Evolutionary conservation across 73 alveolate genomes (phyloP).

Genomic region (Blepharisma japonicum): DNA sequence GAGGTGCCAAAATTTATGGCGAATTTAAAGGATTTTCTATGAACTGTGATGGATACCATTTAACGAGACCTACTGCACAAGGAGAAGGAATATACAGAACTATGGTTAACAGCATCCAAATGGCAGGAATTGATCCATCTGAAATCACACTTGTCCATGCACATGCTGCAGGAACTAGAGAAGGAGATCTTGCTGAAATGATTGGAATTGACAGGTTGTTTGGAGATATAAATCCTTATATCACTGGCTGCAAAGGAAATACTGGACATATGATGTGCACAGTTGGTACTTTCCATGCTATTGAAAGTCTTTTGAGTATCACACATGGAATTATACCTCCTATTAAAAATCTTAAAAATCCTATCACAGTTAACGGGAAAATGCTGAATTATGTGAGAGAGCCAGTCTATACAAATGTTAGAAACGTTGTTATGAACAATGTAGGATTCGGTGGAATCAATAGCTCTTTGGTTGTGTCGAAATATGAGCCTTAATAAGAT

Average conservation of each 20-base stretch:
- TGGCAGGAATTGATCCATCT: slow-evolving; percentile 57
- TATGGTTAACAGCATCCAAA: slow-evolving; percentile 47
- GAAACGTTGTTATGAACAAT: slow-evolving; percentile 1
- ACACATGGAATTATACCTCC: slow-evolving; percentile 28
- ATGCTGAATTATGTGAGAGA: not conserved
- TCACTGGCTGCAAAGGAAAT: slow-evolving; percentile 38
- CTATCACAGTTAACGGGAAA: not conserved
- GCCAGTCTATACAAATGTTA: not conserved
- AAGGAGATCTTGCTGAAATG: slow-evolving; percentile 71
- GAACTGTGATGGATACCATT: slow-evolving; percentile 66
- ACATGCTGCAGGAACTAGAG: slow-evolving; percentile 78
- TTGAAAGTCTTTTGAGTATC: slow-evolving; percentile 27
- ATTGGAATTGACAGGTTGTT: slow-evolving; percentile 44
- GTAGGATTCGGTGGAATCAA: slow-evolving; percentile 5
- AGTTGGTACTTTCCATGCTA: slow-evolving; percentile 49
- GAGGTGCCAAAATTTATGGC: slow-evolving; percentile 72
- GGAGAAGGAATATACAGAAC: slow-evolving; percentile 66
- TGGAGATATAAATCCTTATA: slow-evolving; percentile 31
- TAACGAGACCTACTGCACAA: slow-evolving; percentile 61
- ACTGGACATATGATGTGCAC: slow-evolving; percentile 51
- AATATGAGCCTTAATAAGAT: not conserved
- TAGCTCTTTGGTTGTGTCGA: not conserved
- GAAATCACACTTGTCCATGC: slow-evolving; percentile 56
- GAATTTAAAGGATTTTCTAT: slow-evolving; percentile 67
- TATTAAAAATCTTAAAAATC: slow-evolving; percentile 6